Conservation (phyloP, 1,284 basidiomycete species). For the Ceratorhiza oryzae-sativae region DNA sequence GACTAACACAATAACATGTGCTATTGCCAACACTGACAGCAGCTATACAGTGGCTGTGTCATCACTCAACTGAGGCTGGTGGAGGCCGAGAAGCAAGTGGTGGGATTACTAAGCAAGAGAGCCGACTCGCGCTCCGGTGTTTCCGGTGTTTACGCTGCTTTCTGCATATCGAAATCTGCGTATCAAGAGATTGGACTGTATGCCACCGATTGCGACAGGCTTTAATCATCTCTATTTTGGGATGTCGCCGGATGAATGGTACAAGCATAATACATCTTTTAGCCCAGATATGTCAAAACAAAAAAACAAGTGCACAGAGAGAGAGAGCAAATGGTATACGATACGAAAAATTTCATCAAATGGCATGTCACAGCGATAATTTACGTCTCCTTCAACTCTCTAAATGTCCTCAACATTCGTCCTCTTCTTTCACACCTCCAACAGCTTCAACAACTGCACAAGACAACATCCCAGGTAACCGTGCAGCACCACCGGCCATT, state of each 20-base stretch:
- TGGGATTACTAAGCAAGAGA: too few species aligned
- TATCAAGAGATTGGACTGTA: too few species aligned
- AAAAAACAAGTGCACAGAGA: neutral
- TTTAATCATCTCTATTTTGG: neutral
- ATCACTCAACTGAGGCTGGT: too few species aligned
- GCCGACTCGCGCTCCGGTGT: too few species aligned
- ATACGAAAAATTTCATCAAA: neutral
- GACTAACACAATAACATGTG: too few species aligned
- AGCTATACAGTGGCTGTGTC: too few species aligned
- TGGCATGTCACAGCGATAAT: neutral
- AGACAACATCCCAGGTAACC: slow-evolving; percentile 31
- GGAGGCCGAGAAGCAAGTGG: too few species aligned
- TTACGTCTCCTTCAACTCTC: neutral
- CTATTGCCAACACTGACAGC: too few species aligned
- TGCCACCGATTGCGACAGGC: too few species aligned
- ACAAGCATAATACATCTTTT: slow-evolving; percentile 5
- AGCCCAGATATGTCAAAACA: slow-evolving; percentile 4
- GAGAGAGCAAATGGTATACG: slow-evolving; percentile 9
- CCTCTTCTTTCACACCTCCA: slow-evolving; percentile 20
- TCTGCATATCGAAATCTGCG: too few species aligned
- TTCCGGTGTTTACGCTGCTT: too few species aligned
- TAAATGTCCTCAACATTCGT: slow-evolving; percentile 1
- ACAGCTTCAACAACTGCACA: neutral
- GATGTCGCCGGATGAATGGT: neutral
- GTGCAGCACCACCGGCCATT: neutral